Evolutionary conservation across 2,329 filamentous ascomycete species (phyloP).

Genomic region (Balansia obtecta): DNA sequence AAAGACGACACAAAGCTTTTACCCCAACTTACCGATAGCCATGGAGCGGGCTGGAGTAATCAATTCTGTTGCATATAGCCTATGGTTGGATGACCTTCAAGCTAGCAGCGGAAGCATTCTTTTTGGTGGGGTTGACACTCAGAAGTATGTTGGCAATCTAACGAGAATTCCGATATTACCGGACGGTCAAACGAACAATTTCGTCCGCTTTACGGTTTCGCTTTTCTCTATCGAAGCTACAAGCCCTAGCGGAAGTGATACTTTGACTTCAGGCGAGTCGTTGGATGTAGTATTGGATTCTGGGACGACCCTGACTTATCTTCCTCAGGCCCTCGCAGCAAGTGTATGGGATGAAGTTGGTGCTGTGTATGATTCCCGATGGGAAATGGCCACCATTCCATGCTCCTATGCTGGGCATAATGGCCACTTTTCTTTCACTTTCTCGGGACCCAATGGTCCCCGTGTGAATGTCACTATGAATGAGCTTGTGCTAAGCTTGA

Average conservation of each 20-base stretch:
- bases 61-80: constrained; percentile 55
- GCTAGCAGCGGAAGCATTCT: constrained; percentile 42
- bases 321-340: constrained; percentile 35
- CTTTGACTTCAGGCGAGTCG: constrained; percentile 26
- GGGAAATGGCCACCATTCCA: constrained; percentile 32
- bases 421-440: constrained; percentile 42
- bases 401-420: constrained; percentile 32
- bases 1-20: constrained; percentile 20
- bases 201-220: constrained; percentile 34
- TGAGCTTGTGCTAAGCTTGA: constrained; percentile 40
- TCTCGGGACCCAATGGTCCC: constrained; percentile 35
- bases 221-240: constrained; percentile 34
- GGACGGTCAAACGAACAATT: constrained; percentile 28
- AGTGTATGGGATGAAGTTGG: constrained; percentile 43
- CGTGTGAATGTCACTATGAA: constrained; percentile 40
- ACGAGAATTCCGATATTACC: constrained; percentile 43
- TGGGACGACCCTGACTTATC: constrained; percentile 62
- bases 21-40: constrained; percentile 50
- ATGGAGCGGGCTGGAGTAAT: constrained; percentile 52
- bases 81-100: constrained; percentile 51
- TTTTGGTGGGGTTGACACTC: constrained; percentile 70
- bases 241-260: constrained; percentile 37
- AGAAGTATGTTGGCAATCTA: constrained; percentile 56
- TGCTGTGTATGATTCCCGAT: constrained; percentile 27
- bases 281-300: constrained; percentile 60